A percentile compares a stretch with the other conserved stretches of the same genome.
phyloP scores from a whole-genome alignment of 768 basidiomycete genomes.

The Tephrocybe sp. region DNA sequence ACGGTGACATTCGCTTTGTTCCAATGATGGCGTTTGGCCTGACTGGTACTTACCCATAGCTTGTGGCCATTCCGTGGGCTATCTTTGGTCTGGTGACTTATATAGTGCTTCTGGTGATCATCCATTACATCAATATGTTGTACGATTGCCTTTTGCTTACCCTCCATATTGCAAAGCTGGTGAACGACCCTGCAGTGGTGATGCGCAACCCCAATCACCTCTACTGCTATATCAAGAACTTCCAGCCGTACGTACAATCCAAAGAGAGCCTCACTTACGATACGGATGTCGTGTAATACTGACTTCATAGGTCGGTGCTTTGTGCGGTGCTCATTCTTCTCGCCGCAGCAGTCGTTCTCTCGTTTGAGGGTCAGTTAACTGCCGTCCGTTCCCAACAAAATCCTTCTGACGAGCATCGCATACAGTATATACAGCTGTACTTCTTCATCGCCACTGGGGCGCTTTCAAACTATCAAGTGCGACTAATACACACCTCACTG shows the following conservation, averaged over 20 bases:
- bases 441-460: conserved; percentile 16
- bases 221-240: conserved; percentile 14
- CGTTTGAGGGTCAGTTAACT: conserved; percentile 15
- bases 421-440: conserved; percentile 16
- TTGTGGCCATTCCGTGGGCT: too few species aligned
- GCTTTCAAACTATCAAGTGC: not conserved
- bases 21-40: not conserved
- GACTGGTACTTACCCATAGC: not conserved
- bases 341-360: conserved; percentile 12
- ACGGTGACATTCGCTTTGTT: too few species aligned
- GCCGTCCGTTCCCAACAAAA: not conserved
- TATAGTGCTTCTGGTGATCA: too few species aligned
- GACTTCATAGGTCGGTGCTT: conserved; percentile 2
- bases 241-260: conserved; percentile 8
- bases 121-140: not conserved
- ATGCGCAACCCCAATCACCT: conserved; percentile 10
- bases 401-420: not conserved
- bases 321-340: conserved; percentile 8
- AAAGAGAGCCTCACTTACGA: not conserved
- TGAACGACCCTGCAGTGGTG: conserved; percentile 3
- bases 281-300: not conserved
- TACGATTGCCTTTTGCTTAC: not conserved
- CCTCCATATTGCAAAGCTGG: too few species aligned
- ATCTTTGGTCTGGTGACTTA: too few species aligned
- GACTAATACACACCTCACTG: conserved; percentile 5